Conservation (phyloP, 2,329 filamentous ascomycete genomes). For the Coniochaeta ligniaria region DNA sequence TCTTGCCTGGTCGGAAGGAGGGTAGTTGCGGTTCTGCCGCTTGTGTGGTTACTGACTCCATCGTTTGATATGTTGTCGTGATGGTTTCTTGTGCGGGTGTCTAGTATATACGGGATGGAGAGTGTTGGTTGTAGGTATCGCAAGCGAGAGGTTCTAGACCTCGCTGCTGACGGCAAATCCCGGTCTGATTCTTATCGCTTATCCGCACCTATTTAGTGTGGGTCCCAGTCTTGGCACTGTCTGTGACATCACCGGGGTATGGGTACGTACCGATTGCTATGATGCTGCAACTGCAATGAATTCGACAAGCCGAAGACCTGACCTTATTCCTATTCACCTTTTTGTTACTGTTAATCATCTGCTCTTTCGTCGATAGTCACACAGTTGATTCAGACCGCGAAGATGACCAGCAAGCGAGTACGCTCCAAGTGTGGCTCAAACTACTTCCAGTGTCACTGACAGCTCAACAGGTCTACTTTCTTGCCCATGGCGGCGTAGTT, state of each 20-base stretch:
- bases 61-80: neutral
- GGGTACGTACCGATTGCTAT: neutral
- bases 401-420: neutral
- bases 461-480: slow-evolving; percentile 46
- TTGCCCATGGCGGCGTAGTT: slow-evolving; percentile 57
- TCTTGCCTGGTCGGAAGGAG: slow-evolving; percentile 51
- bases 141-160: neutral
- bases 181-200: neutral
- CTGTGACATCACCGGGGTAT: neutral
- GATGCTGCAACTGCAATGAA: neutral
- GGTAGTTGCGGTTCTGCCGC: slow-evolving; percentile 22
- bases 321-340: neutral
- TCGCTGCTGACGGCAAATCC: neutral
- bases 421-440: neutral
- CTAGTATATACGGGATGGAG: neutral
- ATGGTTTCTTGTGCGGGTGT: neutral
- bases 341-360: no score
- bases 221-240: neutral
- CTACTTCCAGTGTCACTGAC: neutral
- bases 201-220: neutral
- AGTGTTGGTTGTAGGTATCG: no score
- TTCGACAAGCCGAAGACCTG: neutral
- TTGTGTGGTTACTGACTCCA: neutral
- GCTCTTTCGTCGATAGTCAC: no score
- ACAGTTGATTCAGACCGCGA: no score